Conservation (phyloP, 2,329 filamentous ascomycete genomes). For the Elsinoe necatrix region DNA sequence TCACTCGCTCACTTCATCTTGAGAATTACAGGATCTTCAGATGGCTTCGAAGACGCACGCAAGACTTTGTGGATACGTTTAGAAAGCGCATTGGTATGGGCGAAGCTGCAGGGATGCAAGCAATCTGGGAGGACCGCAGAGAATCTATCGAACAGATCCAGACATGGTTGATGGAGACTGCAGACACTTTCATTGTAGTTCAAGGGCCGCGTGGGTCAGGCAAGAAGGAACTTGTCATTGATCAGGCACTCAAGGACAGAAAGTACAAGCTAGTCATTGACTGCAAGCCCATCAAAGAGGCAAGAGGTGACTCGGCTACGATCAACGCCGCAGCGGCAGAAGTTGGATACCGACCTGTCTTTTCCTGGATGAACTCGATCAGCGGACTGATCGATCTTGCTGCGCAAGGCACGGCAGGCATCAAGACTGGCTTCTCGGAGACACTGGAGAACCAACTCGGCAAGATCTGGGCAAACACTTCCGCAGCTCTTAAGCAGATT, state of each 20-base stretch:
- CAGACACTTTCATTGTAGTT: constrained; percentile 86
- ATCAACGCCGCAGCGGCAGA: constrained; percentile 72
- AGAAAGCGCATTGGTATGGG: constrained; percentile 40
- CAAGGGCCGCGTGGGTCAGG: constrained; percentile 88
- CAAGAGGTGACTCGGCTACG: constrained; percentile 75
- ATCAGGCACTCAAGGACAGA: constrained; percentile 66
- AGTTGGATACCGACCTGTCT: constrained; percentile 86
- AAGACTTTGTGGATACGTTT: constrained; percentile 51
- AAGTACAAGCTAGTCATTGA: constrained; percentile 78
- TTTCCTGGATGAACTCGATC: constrained; percentile 93
- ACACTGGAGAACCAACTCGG: constrained; percentile 80
- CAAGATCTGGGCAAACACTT: constrained; percentile 82
- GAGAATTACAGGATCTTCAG: constrained; percentile 65
- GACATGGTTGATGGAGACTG: constrained; percentile 78
- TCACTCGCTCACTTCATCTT: constrained; percentile 67
- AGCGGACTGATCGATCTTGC: constrained; percentile 88
- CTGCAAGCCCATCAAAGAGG: constrained; percentile 88
- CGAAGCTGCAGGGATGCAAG: constrained; percentile 62
- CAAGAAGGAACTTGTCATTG: constrained; percentile 78
- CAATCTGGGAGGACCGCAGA: constrained; percentile 81
- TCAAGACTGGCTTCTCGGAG: constrained; percentile 90
- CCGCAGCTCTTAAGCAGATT: constrained; percentile 68
- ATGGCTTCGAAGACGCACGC: constrained; percentile 70
- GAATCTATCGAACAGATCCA: constrained; percentile 73
- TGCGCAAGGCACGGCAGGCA: constrained; percentile 84